Base-by-base conservation (phyloP, 2,329 filamentous ascomycete genomes). In the Aspergillus ochraceoroseus region DNA sequence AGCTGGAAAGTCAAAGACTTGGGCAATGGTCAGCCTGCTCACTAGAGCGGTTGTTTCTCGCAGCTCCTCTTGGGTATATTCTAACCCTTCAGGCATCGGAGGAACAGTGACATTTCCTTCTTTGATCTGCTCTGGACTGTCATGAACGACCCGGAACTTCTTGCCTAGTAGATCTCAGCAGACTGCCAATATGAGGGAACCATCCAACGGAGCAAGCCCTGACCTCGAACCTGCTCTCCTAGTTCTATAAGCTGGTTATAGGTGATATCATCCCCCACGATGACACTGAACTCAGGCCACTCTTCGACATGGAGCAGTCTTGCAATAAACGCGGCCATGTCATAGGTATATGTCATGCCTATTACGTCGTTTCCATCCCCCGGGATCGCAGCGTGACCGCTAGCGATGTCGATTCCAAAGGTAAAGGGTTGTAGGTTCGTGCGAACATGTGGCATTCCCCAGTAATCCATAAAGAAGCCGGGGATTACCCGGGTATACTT, bases 381-480 rank as follows among this genome's bases (percentile, higher is more conserved):
- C 0, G 74, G 73, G 13, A 76, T 68, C 7, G 66, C 70, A 1
- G 74, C 74, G 2, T 56, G 56, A 8, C 69, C 66, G 43, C 63
- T 61, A 3, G 53, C 41, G 7, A 75, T 63, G 48, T 76, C 70
- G 13, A 76, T 44, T 3, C 68, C 63, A 9, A 72, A 64, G 0
- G 64, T 56, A 33, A 62, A 58, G 2, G 63, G 65, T 2, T 56
- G 41, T 37, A 75, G 48, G 48, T 72, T 54, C 2, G 63, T 66
- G 41, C 59, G 55, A 28, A 66, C 47, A 7, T 55, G 43, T 2
- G 67, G 68, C 38, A 61, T 56, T 22, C 64, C 67, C 53, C 56
- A 73, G 49, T 71, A 72, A 45, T 74, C 70, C 48, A 72, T 58
- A 48, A 74, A 72, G 41, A 64, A 68, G 3, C 70, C 71, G 14